Evolutionary conservation across 1,284 basidiomycete species (phyloP).

Genomic region (Irpex rosettiformis): DNA sequence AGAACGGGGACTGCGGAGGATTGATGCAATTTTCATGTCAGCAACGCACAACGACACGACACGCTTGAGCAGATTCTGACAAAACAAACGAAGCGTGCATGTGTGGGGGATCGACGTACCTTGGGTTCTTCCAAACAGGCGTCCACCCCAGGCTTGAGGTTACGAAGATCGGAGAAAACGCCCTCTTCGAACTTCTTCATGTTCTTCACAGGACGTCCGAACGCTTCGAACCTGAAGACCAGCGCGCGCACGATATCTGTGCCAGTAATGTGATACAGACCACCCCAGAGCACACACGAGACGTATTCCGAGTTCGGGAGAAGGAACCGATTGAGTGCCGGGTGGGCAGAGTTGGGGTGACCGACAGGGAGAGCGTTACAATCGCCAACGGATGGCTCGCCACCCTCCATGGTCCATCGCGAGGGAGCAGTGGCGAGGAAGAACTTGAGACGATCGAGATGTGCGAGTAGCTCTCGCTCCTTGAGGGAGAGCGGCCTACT

Average conservation of each 20-base stretch:
- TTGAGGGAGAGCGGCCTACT: conserved; percentile 52
- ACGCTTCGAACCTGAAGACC: conserved; percentile 88
- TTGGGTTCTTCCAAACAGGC: conserved; percentile 91
- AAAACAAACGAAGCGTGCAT: not conserved
- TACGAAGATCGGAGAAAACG: conserved; percentile 86
- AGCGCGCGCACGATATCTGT: conserved; percentile 87
- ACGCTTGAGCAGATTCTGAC: conserved; percentile 5
- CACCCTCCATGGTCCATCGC: conserved; percentile 49
- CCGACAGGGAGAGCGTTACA: conserved; percentile 26
- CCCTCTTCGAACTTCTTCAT: conserved; percentile 95
- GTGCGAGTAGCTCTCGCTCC: conserved; percentile 66
- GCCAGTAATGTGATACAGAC: conserved; percentile 88
- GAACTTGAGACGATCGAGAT: conserved; percentile 76
- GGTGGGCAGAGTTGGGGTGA: conserved; percentile 47
- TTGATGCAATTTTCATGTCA: not conserved
- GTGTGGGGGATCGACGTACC: no score
- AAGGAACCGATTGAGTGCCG: conserved; percentile 77
- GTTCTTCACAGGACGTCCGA: conserved; percentile 76
- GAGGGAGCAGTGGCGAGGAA: conserved; percentile 86
- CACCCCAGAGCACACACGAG: conserved; percentile 86
- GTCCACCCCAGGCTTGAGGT: conserved; percentile 88
- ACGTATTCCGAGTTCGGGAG: conserved; percentile 86
- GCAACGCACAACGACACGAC: not conserved
- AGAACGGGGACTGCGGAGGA: conserved; percentile 75
- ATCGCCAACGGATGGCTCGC: conserved; percentile 21